Evolutionary conservation across 164 flowering plant genomes (phyloP).

Genomic region (Dillenia suffruticosa): DNA sequence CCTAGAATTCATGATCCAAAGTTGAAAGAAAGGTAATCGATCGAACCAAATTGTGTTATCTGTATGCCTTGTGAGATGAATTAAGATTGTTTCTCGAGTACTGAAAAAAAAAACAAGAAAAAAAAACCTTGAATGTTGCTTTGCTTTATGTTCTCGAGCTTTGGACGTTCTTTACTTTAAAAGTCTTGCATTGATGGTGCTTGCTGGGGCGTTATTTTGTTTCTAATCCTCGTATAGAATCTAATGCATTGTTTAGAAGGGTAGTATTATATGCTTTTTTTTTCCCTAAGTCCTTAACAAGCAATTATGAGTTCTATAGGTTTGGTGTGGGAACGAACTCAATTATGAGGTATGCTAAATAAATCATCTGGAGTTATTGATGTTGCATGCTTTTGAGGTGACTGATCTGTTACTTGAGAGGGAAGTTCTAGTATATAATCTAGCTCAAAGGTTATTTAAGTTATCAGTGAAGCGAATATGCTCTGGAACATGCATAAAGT

Average conservation of each 20-base stretch:
- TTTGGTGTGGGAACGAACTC: conserved; percentile 52
- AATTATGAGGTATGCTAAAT: conserved; percentile 45
- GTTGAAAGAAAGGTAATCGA: conserved; percentile 85
- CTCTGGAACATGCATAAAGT: too few species aligned
- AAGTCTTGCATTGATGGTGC: too few species aligned
- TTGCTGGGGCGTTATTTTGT: too few species aligned
- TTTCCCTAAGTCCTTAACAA: too few species aligned
- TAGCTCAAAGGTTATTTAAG: too few species aligned
- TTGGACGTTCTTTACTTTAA: too few species aligned
- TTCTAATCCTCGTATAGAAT: too few species aligned
- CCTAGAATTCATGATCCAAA: conserved; percentile 87
- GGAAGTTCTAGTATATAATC: neutral
- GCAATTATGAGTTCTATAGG: conserved; percentile 24
- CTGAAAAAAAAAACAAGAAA: neutral
- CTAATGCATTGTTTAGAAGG: neutral
- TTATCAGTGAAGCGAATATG: too few species aligned
- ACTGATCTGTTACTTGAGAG: conserved; percentile 31
- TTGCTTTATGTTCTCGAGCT: too few species aligned
- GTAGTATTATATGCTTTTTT: too few species aligned
- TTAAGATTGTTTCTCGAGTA: too few species aligned
- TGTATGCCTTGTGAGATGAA: neutral
- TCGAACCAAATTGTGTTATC: neutral
- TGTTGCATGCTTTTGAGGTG: conserved; percentile 59
- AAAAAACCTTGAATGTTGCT: too few species aligned
- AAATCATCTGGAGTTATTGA: conserved; percentile 50